A percentile compares a stretch with the other conserved stretches of the same genome.
Evolutionary conservation across 2,329 filamentous ascomycete genomes (phyloP).

Genomic region (Cladophialophora carrionii): DNA sequence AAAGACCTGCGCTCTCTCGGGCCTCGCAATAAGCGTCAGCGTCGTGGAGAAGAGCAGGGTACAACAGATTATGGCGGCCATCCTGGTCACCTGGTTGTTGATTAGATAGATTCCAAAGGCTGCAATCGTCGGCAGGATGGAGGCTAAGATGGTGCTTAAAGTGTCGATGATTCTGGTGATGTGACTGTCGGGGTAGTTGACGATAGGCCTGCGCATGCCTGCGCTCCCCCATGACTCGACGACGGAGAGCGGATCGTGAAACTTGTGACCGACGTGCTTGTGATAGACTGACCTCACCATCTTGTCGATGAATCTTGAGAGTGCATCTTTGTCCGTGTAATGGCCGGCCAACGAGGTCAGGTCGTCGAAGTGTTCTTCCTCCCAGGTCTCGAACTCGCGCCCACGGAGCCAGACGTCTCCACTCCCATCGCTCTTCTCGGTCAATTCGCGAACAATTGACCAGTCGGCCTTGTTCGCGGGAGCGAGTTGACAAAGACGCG

Average conservation of each 20-base stretch:
- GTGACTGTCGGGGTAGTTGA: conserved; percentile 17
- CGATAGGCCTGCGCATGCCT: background rate
- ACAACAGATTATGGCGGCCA: conserved; percentile 19
- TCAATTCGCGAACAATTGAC: conserved; percentile 16
- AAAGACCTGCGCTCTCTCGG: conserved; percentile 24
- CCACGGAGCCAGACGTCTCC: conserved; percentile 3
- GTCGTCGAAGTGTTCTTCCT: conserved; percentile 20
- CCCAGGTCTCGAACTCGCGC: conserved; percentile 16
- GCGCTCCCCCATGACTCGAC: conserved; percentile 11
- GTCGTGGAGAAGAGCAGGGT: conserved; percentile 23
- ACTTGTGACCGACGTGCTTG: conserved; percentile 14
- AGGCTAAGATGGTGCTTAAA: conserved; percentile 23
- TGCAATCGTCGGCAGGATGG: conserved; percentile 15
- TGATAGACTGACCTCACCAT: conserved; percentile 18
- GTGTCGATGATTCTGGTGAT: conserved; percentile 12
- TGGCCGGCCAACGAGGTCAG: conserved; percentile 21
- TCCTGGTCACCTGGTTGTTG: conserved; percentile 12
- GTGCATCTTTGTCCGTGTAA: conserved; percentile 13
- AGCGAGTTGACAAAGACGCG: conserved; percentile 18
- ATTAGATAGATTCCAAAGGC: conserved; percentile 22
- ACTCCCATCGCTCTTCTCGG: background rate
- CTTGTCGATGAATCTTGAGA: conserved; percentile 21
- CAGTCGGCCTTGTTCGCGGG: conserved; percentile 17
- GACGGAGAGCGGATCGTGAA: conserved; percentile 23
- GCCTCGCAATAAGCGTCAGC: conserved; percentile 11